These are phyloP conservation scores for Spergularia azorica DNA, from an alignment of 179 eudicot genomes.

Conservation along the genomic window DNA sequence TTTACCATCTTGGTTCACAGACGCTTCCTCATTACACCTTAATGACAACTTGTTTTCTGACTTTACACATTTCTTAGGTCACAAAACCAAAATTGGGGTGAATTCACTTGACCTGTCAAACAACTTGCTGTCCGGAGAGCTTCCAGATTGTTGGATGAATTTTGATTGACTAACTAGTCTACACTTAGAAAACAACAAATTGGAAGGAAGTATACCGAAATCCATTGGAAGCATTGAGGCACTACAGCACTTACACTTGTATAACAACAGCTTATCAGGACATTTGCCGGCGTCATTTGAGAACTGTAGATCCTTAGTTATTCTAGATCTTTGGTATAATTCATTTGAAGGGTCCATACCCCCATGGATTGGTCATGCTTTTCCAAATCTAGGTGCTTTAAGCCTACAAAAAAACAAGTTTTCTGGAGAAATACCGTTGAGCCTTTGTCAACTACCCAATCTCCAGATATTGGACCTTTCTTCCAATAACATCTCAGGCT, in stretches of 20 bases:
- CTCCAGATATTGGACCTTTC: not conserved
- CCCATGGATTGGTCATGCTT: slow-evolving; percentile 25
- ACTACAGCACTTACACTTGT: slow-evolving; percentile 19
- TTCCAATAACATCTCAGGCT: not conserved
- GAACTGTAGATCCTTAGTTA: slow-evolving; percentile 23
- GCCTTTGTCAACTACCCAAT: too few species aligned
- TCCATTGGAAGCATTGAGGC: slow-evolving; percentile 11
- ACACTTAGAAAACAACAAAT: slow-evolving; percentile 2
- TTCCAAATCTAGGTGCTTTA: slow-evolving; percentile 8
- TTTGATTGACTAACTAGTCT: not conserved
- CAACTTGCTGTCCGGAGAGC: slow-evolving; percentile 30
- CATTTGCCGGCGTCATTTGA: slow-evolving; percentile 30
- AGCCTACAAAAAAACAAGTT: slow-evolving; percentile 32
- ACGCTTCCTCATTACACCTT: not conserved
- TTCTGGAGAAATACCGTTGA: not conserved
- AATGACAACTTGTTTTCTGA: slow-evolving; percentile 34
- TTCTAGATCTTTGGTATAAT: slow-evolving; percentile 35
- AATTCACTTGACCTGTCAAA: slow-evolving; percentile 29
- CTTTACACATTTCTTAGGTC: slow-evolving; percentile 16
- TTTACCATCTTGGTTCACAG: slow-evolving; percentile 12
- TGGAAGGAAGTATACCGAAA: slow-evolving; percentile 32
- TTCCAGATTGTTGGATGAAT: too few species aligned
- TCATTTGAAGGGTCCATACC: slow-evolving; percentile 33
- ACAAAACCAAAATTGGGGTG: not conserved
- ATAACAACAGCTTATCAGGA: slow-evolving; percentile 33